Percentiles rank a stretch among this genome's conserved stretches.
Evolutionary conservation across 2,329 filamentous ascomycete species (phyloP).

Genomic region (Fusarium redolens): DNA sequence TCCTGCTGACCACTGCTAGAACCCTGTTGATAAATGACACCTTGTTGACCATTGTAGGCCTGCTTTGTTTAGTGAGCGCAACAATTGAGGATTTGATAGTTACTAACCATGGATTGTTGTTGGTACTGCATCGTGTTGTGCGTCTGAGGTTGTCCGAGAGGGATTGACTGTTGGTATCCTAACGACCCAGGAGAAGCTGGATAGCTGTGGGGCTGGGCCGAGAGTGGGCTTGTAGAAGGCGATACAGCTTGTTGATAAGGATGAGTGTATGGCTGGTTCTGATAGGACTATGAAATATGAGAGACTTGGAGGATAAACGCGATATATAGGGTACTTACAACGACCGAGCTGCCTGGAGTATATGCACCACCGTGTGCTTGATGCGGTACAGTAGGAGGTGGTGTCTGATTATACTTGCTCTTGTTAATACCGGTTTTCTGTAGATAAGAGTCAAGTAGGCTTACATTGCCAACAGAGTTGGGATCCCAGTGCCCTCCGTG

Average conservation of each 20-base stretch:
- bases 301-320: background rate
- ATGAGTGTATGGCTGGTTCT: slow-evolving; percentile 34
- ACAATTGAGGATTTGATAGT: no score
- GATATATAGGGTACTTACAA: slow-evolving; percentile 18
- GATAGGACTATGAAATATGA: slow-evolving; percentile 36
- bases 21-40: slow-evolving; percentile 35
- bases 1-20: slow-evolving; percentile 38
- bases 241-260: slow-evolving; percentile 37
- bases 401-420: slow-evolving; percentile 33
- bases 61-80: slow-evolving; percentile 11
- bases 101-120: slow-evolving; percentile 35
- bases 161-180: slow-evolving; percentile 21
- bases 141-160: slow-evolving; percentile 16
- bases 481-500: slow-evolving; percentile 43
- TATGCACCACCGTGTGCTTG: slow-evolving; percentile 43
- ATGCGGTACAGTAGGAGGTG: slow-evolving; percentile 17
- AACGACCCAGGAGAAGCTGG: slow-evolving; percentile 11
- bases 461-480: slow-evolving; percentile 34
- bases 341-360: slow-evolving; percentile 40
- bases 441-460: background rate
- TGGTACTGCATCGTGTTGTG: slow-evolving; percentile 40
- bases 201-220: slow-evolving; percentile 26
- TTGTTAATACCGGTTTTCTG: background rate
- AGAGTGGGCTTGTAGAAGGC: slow-evolving; percentile 36
- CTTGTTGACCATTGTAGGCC: slow-evolving; percentile 37